Evolutionary conservation across 306 rosid species (phyloP), one percentile per base, ranked within the genome.

Genomic region (Clitoria ternatea): DNA sequence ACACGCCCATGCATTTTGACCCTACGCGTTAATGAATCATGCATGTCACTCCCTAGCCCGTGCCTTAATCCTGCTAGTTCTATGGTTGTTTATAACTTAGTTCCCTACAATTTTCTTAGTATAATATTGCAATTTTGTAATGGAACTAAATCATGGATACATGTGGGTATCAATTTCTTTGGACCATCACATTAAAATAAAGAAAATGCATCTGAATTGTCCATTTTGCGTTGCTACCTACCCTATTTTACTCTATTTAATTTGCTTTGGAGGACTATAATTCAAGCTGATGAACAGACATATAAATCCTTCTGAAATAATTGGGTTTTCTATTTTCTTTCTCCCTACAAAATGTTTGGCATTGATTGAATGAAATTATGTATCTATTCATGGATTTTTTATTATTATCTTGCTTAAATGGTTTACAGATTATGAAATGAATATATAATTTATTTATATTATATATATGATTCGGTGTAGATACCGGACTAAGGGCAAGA

Each of bases 131-230:
- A 50, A 50, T 56, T 32, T 32, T 61, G 37, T 44, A 33, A 12
- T 7, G 0, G 22, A 44, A 56, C 4, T 56, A 1, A 39, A 47
- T 59, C 43, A 30, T 47, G 48, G 44, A 55, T n/a, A 26, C 78
- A 65, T 35, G 79, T 79, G 70, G 78, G 64, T 10, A 24, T 74
- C 39, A 40, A 40, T 69, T 33, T 26, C 53, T 4, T 2, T 44
- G 71, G 77, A 75, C 17, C 11, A 17, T 20, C 81, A 48, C 71
- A 22, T 75, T 71, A 59, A 63, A 63, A 64, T 70, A 70, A 69
- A 42, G 75, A 66, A 42, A 19, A 19, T 19, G 52, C 26, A 19
- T 50, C 15, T 63, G 33, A 24, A 11, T 42, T 36, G 36, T 29
- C 35, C 49, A 47, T 48, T 39, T 74, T 12, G 14, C 18, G 44